Percentiles rank a stretch among this genome's conserved stretches.
Evolutionary conservation across 768 basidiomycete genomes (phyloP).

Genomic region (Trametes sanguinea): DNA sequence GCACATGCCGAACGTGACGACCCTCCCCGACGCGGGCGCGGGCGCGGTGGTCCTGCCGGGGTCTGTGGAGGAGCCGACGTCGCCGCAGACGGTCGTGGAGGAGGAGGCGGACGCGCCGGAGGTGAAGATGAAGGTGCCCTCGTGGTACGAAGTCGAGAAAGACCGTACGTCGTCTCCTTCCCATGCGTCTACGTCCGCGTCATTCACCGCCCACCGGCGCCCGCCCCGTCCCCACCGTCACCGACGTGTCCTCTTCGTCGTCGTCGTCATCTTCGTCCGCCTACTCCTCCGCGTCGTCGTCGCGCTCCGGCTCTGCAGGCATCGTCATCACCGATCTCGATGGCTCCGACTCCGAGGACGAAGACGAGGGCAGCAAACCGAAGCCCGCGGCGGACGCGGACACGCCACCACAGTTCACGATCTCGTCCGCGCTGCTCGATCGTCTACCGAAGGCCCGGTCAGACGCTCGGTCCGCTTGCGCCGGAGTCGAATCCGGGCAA

Average conservation of each 20-base stretch:
- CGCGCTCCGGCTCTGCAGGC: constrained; percentile 38
- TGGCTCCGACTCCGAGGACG: constrained; percentile 38
- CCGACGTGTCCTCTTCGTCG: constrained; percentile 5
- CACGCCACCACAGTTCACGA: constrained; percentile 26
- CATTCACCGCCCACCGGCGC: background rate
- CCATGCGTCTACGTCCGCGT: constrained; percentile 6
- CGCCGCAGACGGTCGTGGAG: constrained; percentile 22
- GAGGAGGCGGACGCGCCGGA: constrained; percentile 42
- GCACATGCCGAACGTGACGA: constrained; percentile 6
- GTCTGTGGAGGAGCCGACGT: constrained; percentile 44
- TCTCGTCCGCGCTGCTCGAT: constrained; percentile 29
- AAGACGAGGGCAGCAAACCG: background rate
- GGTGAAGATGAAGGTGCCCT: constrained; percentile 60
- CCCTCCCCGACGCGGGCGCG: constrained; percentile 1
- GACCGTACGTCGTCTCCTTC: constrained; percentile 51
- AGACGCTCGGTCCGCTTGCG: constrained; percentile 9
- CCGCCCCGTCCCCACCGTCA: constrained; percentile 15
- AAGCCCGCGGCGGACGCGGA: constrained; percentile 25
- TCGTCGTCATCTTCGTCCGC: background rate
- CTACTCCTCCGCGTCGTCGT: background rate
- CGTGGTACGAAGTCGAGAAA: constrained; percentile 72
- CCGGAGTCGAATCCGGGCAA: constrained; percentile 20
- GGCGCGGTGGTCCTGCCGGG: constrained; percentile 33
- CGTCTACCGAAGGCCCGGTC: constrained; percentile 16
- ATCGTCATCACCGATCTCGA: constrained; percentile 61